Conservation (phyloP, 768 basidiomycete genomes). For the Hericium alpestre region DNA sequence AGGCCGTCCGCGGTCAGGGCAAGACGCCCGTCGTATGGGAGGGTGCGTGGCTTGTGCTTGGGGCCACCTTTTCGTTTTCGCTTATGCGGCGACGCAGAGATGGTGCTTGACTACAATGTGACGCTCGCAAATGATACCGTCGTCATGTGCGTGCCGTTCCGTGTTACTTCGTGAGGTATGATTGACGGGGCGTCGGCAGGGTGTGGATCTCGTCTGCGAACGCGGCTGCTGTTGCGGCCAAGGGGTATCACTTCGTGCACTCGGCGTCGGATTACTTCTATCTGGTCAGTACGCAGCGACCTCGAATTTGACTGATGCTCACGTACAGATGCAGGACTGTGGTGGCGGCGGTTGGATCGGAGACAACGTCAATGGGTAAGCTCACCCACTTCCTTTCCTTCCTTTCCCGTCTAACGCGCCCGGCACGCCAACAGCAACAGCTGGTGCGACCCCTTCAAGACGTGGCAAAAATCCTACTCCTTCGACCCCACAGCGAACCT, state of each 20-base stretch:
- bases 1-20: constrained; percentile 19
- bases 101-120: constrained; percentile 28
- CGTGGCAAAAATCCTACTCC: constrained; percentile 26
- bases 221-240: constrained; percentile 46
- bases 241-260: constrained; percentile 55
- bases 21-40: constrained; percentile 44
- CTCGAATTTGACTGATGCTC: neutral
- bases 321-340: neutral
- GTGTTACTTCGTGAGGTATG: constrained; percentile 34
- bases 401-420: neutral
- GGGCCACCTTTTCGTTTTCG: neutral
- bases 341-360: constrained; percentile 1
- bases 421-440: constrained; percentile 3
- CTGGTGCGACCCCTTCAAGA: constrained; percentile 27
- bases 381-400: neutral
- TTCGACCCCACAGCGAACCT: constrained; percentile 27
- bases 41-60: constrained; percentile 15
- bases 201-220: constrained; percentile 65
- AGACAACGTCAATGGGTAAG: neutral
- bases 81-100: constrained; percentile 9
- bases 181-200: constrained; percentile 43
- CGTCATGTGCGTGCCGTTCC: constrained; percentile 5
- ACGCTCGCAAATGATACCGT: constrained; percentile 23
- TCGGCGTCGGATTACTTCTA: constrained; percentile 72
- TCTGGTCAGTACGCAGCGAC: constrained; percentile 28